Base-by-base conservation (phyloP, 1,284 basidiomycete genomes). In the Volvariella volvacea region DNA sequence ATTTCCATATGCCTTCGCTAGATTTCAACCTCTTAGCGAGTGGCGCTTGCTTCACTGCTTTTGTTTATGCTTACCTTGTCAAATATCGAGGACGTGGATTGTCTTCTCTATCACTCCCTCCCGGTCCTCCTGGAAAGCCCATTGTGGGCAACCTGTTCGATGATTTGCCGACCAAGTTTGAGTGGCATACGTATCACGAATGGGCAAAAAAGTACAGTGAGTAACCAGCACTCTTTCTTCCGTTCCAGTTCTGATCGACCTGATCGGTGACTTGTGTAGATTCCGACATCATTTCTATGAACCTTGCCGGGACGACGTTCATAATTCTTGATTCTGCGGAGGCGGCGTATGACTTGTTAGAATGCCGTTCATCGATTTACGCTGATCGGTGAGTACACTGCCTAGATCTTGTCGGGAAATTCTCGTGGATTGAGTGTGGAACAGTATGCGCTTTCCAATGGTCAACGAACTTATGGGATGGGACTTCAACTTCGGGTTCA, bases 401-500 rank as follows among this genome's bases (percentile, higher is more conserved):
- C n/a, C n/a, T 40, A 19, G 3, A 9, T 25, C 37, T n/a, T 9
- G n/a, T 42, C 4, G 12, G 7, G 10, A 14, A 31, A 42, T 34
- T 14, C 16, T 45, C 41, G 19, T 25, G 1, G 16, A 2, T 12
- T 22, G 12, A 31, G 14, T 6, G 25, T 6, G 12, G 25, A 12
- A 6, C 12, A 28, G 25, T 12, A 28, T 28, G 25, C 25, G 25
- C 12, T 46, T 39, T 20, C 21, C 46, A 8, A 59, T 60, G 59
- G 41, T 57, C 22, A 47, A 51, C 36, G 53, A 55, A 30, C 43
- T 57, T 54, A 67, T 68, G 62, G 72, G 68, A 4, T 73, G 65
- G 62, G 62, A 65, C 10, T 73, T 63, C 64, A 61, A 59, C 30
- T 62, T 72, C 15, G 61, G 59, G 0, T 61, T 68, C 38, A 68